These are phyloP conservation scores for Tricholoma matsutake DNA, from an alignment of 768 basidiomycete genomes.

Conservation along the genomic window DNA sequence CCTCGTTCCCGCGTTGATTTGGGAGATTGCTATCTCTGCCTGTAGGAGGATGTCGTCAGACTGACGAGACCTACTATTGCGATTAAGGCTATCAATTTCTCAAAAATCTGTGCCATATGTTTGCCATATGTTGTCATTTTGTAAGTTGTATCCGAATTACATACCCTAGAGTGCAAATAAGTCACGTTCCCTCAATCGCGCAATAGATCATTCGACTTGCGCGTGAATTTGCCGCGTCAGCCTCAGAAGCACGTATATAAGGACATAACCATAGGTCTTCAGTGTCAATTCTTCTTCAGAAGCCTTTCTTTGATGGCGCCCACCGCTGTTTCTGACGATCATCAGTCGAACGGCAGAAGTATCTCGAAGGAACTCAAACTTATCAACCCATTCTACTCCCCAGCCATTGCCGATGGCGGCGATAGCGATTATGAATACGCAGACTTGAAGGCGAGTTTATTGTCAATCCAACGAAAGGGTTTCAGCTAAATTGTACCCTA, in stretches of 20 bases:
- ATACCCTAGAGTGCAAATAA: not conserved
- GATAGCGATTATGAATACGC: conserved; percentile 52
- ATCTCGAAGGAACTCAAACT: conserved; percentile 16
- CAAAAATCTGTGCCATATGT: not conserved
- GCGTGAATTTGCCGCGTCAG: not conserved
- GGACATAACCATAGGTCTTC: not conserved
- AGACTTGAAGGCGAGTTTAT: conserved; percentile 33
- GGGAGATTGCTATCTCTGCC: too few relatives aligned
- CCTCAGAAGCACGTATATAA: not conserved
- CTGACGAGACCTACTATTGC: not conserved
- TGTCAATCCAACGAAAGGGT: not conserved
- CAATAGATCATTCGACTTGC: not conserved
- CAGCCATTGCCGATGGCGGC: conserved; percentile 47
- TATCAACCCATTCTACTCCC: conserved; percentile 70
- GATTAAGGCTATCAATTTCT: not conserved
- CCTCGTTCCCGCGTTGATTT: not conserved
- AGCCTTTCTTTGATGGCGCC: conserved; percentile 17
- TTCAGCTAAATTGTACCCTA: not conserved
- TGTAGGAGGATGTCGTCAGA: not conserved
- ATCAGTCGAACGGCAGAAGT: not conserved
- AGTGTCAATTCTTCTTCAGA: not conserved
- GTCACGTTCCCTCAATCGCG: not conserved
- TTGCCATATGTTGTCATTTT: not conserved
- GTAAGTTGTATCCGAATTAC: not conserved
- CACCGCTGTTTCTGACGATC: conserved; percentile 13